Percentiles rank a stretch among this genome's conserved stretches.
phyloP scores from a whole-genome alignment of 257 asterid species.

The Verbascum thapsus region DNA sequence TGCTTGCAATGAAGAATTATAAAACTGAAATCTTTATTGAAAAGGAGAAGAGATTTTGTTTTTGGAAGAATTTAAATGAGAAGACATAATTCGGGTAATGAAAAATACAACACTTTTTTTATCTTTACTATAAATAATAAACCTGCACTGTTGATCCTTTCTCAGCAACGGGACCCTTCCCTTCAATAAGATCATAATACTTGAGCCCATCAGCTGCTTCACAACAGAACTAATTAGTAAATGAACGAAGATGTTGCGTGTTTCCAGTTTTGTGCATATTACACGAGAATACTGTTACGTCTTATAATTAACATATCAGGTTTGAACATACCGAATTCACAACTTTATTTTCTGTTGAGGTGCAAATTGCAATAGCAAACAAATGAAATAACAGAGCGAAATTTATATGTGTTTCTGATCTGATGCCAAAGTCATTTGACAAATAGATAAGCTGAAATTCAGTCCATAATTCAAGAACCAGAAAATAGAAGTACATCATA shows the following conservation, averaged over 20 bases:
- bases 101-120: neutral
- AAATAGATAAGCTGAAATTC: too few relatives aligned
- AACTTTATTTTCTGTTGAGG: too few relatives aligned
- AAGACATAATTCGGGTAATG: neutral
- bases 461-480: too few relatives aligned
- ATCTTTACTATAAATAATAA: neutral
- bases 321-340: too few relatives aligned
- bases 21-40: neutral
- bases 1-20: conserved; percentile 32
- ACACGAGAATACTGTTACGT: neutral
- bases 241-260: conserved; percentile 1
- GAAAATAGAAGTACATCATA: too few relatives aligned
- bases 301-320: too few relatives aligned
- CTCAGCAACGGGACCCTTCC: conserved; percentile 82
- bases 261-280: neutral
- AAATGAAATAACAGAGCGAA: too few relatives aligned
- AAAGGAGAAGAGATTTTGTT: conserved; percentile 4
- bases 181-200: conserved; percentile 78
- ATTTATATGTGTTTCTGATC: too few relatives aligned
- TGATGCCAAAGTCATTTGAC: too few relatives aligned
- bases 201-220: conserved; percentile 84
- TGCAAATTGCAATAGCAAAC: too few relatives aligned
- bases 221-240: conserved; percentile 31
- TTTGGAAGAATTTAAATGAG: neutral
- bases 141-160: conserved; percentile 89